Evolutionary conservation across 1,284 basidiomycete species (phyloP).

Genomic region (Sporisorium scitamineum): DNA sequence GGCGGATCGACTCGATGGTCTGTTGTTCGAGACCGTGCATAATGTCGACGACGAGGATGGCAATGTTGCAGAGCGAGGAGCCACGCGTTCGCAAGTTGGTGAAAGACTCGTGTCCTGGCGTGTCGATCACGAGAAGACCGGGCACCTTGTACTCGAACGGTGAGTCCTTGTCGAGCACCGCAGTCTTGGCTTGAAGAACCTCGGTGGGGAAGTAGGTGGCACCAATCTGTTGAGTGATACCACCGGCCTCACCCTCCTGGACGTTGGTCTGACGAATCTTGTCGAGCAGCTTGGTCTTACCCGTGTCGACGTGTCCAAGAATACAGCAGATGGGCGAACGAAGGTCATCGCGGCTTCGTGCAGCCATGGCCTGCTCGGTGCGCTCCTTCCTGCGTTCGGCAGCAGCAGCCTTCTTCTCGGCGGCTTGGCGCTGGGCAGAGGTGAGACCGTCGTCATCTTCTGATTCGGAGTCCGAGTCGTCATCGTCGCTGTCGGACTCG

Average conservation of each 20-base stretch:
- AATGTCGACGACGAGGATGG: conserved; percentile 98
- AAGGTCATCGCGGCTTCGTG: conserved; percentile 87
- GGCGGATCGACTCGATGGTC: conserved; percentile 93
- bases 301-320: conserved; percentile 98
- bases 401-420: conserved; percentile 84
- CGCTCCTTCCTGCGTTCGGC: conserved; percentile 83
- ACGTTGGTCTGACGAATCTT: conserved; percentile 99
- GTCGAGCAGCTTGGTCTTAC: conserved; percentile 97
- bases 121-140: conserved; percentile 96
- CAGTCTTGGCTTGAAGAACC: conserved; percentile 93
- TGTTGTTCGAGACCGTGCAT: conserved; percentile 99
- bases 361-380: conserved; percentile 86
- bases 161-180: conserved; percentile 87
- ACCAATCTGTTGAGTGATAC: conserved; percentile 99
- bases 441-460: conserved; percentile 69
- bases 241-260: conserved; percentile 98
- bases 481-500: conserved; percentile 73
- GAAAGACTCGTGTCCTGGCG: conserved; percentile 99
- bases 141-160: conserved; percentile 94
- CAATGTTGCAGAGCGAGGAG: conserved; percentile 98
- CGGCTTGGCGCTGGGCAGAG: conserved; percentile 74
- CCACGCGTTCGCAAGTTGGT: conserved; percentile 96
- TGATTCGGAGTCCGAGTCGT: conserved; percentile 72
- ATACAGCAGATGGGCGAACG: conserved; percentile 99
- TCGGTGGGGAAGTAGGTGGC: conserved; percentile 99